Evolutionary conservation across 2,329 filamentous ascomycete genomes (phyloP), one percentile per base, ranked within the genome.

Genomic region (Eutypa lata): DNA sequence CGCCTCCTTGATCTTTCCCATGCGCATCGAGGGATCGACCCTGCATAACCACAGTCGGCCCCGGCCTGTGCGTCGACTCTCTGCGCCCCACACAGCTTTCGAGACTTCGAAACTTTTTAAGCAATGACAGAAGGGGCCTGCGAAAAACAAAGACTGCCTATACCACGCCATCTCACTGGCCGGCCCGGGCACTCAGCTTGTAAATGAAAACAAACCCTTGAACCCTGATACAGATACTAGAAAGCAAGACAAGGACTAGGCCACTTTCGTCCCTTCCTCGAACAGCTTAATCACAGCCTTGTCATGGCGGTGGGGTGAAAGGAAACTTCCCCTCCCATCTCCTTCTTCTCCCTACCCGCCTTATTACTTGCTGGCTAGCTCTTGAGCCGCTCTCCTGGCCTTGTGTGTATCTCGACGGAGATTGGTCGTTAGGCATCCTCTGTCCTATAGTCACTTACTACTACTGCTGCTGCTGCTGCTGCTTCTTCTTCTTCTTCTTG

Each of bases 241-340:
- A 52, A 33, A 63, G 61, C 35, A 53, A 51, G 53, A 52, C 42
- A 63, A 61, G 56, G 62, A 61, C 65, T 58, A 61, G 55, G 55
- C 58, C 58, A 52, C 52, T 50, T 62, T 57, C 60, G 55, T 54
- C 55, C 59, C 56, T 57, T 57, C 60, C 54, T 61, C 50, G 55
- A n/a, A 62, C 56, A 57, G 54, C 59, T 62, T 61, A 56, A 62
- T 61, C 60, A 50, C 58, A 68, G 65, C 65, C 65, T 67, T 63
- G 65, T 65, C 61, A 53, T 55, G 61, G 58, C 56, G 62, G 64
- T 63, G 61, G 61, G 52, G 60, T 59, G 59, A 57, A 60, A 61
- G 61, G 61, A 61, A 57, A 50, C 54, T 63, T 62, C 62, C 62
- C 61, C 59, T 62, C 61, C 57, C 57, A 50, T 56, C 52, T 55